Percentiles rank a stretch among this genome's conserved stretches.
Evolutionary conservation across 345 rosid genomes (phyloP).

Genomic region (Rhodomyrtus tomentosa): DNA sequence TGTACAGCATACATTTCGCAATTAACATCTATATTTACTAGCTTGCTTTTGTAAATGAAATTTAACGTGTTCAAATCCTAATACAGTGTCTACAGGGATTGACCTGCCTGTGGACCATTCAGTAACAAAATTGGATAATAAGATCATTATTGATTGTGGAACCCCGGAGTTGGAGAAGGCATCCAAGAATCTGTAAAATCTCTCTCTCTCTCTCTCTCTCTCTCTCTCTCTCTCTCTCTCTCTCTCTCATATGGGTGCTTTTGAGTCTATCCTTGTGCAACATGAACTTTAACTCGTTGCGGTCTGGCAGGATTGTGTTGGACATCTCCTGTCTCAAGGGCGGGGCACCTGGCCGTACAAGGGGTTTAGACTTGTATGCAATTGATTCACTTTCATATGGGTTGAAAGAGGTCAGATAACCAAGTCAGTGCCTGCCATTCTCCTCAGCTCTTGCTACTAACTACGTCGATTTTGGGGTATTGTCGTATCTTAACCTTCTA

Average conservation of each 20-base stretch:
- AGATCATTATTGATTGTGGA: slow-evolving; percentile 33
- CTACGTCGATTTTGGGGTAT: neutral
- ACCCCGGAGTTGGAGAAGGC: slow-evolving; percentile 23
- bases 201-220: neutral
- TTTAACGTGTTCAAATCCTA: slow-evolving; percentile 4
- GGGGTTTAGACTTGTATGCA: slow-evolving; percentile 50
- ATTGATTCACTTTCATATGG: slow-evolving; percentile 37
- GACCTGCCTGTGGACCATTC: slow-evolving; percentile 42
- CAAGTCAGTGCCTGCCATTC: slow-evolving; percentile 1
- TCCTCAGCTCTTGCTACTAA: neutral
- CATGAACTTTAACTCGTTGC: neutral
- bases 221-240: neutral
- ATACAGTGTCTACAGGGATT: slow-evolving; percentile 44
- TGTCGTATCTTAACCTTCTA: neutral
- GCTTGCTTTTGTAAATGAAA: neutral
- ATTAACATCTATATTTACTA: neutral
- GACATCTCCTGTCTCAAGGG: slow-evolving; percentile 63
- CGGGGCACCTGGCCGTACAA: slow-evolving; percentile 88
- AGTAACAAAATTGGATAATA: slow-evolving; percentile 27
- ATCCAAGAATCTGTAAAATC: slow-evolving; percentile 44
- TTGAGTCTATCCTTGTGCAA: neutral
- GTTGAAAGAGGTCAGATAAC: slow-evolving; percentile 16
- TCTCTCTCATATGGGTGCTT: too few relatives aligned
- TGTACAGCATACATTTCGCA: neutral
- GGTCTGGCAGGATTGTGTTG: slow-evolving; percentile 43